Base-by-base conservation (phyloP, 495 filamentous ascomycete genomes). In the Daldinia loculata region DNA sequence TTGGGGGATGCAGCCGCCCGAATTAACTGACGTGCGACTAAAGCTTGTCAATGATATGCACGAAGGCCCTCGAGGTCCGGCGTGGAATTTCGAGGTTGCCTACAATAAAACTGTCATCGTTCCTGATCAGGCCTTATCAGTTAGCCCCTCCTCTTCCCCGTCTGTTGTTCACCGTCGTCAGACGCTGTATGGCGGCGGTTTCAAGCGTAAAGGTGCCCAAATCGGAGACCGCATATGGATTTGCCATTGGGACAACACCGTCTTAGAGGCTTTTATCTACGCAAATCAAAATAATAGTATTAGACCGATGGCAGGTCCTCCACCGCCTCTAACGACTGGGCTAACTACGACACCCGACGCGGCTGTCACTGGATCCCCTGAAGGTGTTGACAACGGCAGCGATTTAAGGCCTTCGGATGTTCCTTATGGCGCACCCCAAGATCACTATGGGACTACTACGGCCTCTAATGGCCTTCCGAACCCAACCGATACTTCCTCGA, bases 71-170 rank as follows among this genome's bases (percentile, higher is more conserved):
- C 81, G 88, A 63, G 94, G 94, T 3, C 91, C 93, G 2, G 93
- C 93, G 5, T 91, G 88, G 78, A 92, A 90, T 70, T 92, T 93
- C 72, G 83, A 87, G 66, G 72, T 90, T 29, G 66, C 80, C 7
- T 95, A 94, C 72, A 87, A 95, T 80, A 98, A 98, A 77, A 78
- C 93, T 15, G 89, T 97, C n/a, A 85, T 97, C 32, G 70, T 97
- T 1, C 85, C 83, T 1, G 85, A 91, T 61, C 76, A 82, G 2
- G 81, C 84, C 32, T 79, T 90, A 57, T 56, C 67, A 12, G 7
- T 24, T n/a, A 69, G 53, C 6, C 22, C 58, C 17, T 30, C 68
- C 22, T 30, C 68, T 48, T 34, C 66, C 7, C 51, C 59, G 4
- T 55, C 71, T 11, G 58, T 48, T 61, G 5, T 67, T 65, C 43